Evolutionary conservation across 2,329 filamentous ascomycete genomes (phyloP).

Genomic region (Stylonectria norvegica): DNA sequence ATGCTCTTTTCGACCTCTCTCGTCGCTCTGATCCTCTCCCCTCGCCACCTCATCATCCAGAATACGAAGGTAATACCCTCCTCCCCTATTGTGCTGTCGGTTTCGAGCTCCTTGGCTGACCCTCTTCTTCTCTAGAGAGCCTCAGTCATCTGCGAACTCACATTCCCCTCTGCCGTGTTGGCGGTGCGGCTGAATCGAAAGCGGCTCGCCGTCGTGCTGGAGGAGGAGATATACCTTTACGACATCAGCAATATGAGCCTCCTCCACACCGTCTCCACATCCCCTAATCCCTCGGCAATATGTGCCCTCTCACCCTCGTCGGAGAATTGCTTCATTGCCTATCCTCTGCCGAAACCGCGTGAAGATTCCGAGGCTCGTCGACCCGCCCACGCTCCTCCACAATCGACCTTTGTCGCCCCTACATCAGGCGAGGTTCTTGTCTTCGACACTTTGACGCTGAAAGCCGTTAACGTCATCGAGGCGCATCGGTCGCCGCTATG

Average conservation of each 20-base stretch:
- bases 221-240: conserved; percentile 96
- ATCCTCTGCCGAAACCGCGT: conserved; percentile 75
- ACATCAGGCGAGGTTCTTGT: conserved; percentile 90
- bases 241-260: conserved; percentile 99
- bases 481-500: conserved; percentile 90
- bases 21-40: conserved; percentile 88
- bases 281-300: conserved; percentile 86
- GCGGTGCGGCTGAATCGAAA: conserved; percentile 93
- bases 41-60: conserved; percentile 88
- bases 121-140: conserved; percentile 47
- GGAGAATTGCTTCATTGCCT: conserved; percentile 93
- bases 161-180: conserved; percentile 93
- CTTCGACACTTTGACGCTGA: conserved; percentile 83
- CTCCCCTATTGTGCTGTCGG: conserved; percentile 1
- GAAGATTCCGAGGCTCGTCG: conserved; percentile 56
- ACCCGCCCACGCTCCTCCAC: conserved; percentile 81
- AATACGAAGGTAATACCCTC: conserved; percentile 76
- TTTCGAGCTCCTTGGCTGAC: conserved; percentile 17
- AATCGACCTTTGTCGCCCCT: conserved; percentile 72
- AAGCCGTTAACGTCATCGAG: conserved; percentile 92
- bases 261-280: conserved; percentile 87
- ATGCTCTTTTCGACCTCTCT: conserved; percentile 99
- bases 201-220: conserved; percentile 85
- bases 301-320: conserved; percentile 91
- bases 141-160: conserved; percentile 95